Conservation (phyloP, 257 asterid genomes). For the Parsonsia alboflavescens region DNA sequence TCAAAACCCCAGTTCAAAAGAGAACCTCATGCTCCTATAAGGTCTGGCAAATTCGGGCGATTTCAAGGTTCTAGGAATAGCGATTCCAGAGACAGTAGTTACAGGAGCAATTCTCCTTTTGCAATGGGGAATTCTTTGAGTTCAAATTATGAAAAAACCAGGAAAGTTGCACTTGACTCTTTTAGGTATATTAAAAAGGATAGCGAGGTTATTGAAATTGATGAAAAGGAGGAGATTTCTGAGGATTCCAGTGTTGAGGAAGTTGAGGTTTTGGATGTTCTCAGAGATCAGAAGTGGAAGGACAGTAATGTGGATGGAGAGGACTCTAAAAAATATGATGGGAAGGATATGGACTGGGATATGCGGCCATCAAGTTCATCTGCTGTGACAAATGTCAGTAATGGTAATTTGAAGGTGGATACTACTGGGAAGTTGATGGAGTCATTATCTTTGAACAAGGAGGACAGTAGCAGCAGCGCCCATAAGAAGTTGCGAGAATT, state of each 20-base stretch:
- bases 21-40: conserved; percentile 63
- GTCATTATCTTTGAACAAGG: conserved; percentile 25
- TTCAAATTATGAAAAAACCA: conserved; percentile 5
- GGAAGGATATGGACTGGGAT: conserved; percentile 25
- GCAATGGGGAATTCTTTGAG: conserved; percentile 32
- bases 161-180: conserved; percentile 16
- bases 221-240: conserved; percentile 15
- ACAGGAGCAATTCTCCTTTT: conserved; percentile 7
- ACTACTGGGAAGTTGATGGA: conserved; percentile 29
- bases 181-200: conserved; percentile 31
- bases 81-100: conserved; percentile 11
- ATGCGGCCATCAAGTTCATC: conserved; percentile 38
- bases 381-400: conserved; percentile 27
- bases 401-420: conserved; percentile 28
- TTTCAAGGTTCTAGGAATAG: conserved; percentile 13
- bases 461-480: conserved; percentile 25
- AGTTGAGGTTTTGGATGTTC: conserved; percentile 12
- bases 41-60: conserved; percentile 24
- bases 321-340: conserved; percentile 20
- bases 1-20: conserved; percentile 24
- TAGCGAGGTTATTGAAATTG: conserved; percentile 43
- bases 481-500: conserved; percentile 28
- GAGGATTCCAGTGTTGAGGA: conserved; percentile 20
- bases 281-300: conserved; percentile 16
- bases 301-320: conserved; percentile 26